phyloP scores from a whole-genome alignment of 2,329 filamentous ascomycete genomes.

The Pestalotiopsis sp. region DNA sequence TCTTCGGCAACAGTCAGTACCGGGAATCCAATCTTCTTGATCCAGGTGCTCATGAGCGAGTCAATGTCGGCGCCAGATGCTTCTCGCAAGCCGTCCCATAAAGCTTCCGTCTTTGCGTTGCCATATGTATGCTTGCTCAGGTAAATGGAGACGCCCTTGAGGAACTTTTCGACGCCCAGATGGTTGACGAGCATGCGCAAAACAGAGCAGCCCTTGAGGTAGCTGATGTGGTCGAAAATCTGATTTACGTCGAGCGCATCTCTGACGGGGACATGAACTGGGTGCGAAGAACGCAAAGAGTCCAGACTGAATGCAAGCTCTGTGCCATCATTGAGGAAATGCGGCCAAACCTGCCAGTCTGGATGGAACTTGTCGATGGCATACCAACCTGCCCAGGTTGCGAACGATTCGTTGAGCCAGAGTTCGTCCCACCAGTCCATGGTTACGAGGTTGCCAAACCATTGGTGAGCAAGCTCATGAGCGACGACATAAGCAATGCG shows the following conservation, averaged over 20 bases:
- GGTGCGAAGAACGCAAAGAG: conserved; percentile 86
- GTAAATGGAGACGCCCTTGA: conserved; percentile 88
- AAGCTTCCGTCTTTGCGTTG: conserved; percentile 86
- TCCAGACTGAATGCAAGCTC: conserved; percentile 91
- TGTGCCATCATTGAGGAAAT: conserved; percentile 95
- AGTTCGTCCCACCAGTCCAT: conserved; percentile 98
- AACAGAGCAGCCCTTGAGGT: conserved; percentile 93
- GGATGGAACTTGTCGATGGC: conserved; percentile 90
- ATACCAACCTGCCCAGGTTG: conserved; percentile 97
- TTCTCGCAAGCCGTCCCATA: conserved; percentile 87
- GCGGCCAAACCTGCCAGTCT: conserved; percentile 96
- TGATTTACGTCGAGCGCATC: conserved; percentile 97
- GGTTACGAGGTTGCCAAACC: conserved; percentile 93
- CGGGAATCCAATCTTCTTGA: conserved; percentile 92
- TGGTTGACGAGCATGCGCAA: conserved; percentile 96
- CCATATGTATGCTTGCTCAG: conserved; percentile 86
- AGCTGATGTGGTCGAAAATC: conserved; percentile 96
- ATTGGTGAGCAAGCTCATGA: conserved; percentile 96
- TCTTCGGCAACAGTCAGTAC: conserved; percentile 86
- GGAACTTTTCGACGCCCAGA: conserved; percentile 83
- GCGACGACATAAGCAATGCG: conserved; percentile 95
- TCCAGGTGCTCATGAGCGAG: conserved; percentile 91
- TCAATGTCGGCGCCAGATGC: conserved; percentile 87
- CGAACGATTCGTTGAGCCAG: conserved; percentile 95
- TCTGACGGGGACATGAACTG: conserved; percentile 92